A percentile compares a stretch with the other conserved stretches of the same genome.
phyloP scores from a whole-genome alignment of 805 yeast genomes.

The Maudiozyma barnettii region DNA sequence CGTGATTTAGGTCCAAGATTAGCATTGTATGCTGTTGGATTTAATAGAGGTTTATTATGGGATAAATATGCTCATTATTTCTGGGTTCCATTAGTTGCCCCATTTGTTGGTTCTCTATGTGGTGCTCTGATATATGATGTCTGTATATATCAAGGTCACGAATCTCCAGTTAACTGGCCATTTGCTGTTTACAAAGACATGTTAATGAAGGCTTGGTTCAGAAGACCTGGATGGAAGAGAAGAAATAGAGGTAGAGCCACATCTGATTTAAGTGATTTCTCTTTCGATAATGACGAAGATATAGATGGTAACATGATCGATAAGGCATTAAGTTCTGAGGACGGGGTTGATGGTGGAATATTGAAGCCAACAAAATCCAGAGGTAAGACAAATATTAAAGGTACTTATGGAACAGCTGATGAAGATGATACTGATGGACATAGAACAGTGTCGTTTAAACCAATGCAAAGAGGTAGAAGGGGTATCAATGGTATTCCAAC shows the following conservation, averaged over 20 bases:
- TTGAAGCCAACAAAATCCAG: constrained; percentile 1
- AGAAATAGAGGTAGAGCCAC: constrained; percentile 21
- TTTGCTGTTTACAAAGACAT: constrained; percentile 10
- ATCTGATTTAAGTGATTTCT: constrained; percentile 23
- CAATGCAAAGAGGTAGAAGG: constrained; percentile 18
- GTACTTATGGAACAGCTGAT: constrained; percentile 5
- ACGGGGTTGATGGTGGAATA: not conserved
- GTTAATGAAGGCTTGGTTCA: constrained; percentile 19
- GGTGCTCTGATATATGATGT: constrained; percentile 47
- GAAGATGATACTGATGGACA: constrained; percentile 14
- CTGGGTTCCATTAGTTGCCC: constrained; percentile 48
- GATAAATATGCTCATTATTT: constrained; percentile 35
- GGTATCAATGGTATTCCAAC: constrained; percentile 25
- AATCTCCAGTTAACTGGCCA: constrained; percentile 43
- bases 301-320: not conserved
- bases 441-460: constrained; percentile 25
- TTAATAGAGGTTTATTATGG: constrained; percentile 34
- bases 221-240: constrained; percentile 24
- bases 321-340: not conserved
- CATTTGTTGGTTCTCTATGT: constrained; percentile 37
- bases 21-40: constrained; percentile 40
- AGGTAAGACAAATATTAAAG: constrained; percentile 12
- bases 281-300: constrained; percentile 17
- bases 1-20: constrained; percentile 49
- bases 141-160: constrained; percentile 42